Base-by-base conservation (phyloP, 306 rosid species). In the Gillenia trifoliata region DNA sequence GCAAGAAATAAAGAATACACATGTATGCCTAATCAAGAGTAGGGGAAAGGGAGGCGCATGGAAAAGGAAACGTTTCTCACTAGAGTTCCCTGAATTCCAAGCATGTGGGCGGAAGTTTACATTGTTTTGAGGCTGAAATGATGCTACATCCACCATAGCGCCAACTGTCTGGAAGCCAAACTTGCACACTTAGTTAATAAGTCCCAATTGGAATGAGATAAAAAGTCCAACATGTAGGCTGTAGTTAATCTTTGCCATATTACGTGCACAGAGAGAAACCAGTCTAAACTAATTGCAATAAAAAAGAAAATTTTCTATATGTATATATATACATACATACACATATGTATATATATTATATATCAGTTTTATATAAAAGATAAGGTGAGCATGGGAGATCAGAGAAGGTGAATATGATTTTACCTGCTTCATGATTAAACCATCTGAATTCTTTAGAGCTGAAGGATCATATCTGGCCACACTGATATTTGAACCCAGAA, bases 161-260 rank as follows among this genome's bases (percentile, higher is more conserved):
- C 59, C 85, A 81, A 59, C 79, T 62, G 62, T 84, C 94, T 91
- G 92, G 75, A 80, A 69, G 78, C 73, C 45, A 67, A 55, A 47
- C 34, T 63, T 72, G 67, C 73, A 72, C 15, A 22, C 11, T 33
- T 43, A 71, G 26, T 41, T 78, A 55, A 55, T 23, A n/a, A 72
- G 68, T 54, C 16, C 59, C n/a, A 47, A 49, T 16, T 49, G 26
- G 55, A 72, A 41, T n/a, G 57, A 65, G 16, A 77, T 66, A 38
- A 29, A 2, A 50, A 29, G 40, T 19, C 38, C 31, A 41, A 5
- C 41, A 20, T 61, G 4, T 25, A 29, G 28, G 22, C 50, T 1
- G 40, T 4, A 8, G 4, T 64, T 17, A 54, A 59, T 66, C 40
- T 36, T 54, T 13, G 52, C 60, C 64, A 75, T 29, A 70, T 52